phyloP scores from a whole-genome alignment of 192 early-diverging fungal genomes.

The Fimicolochytrium jonesii region DNA sequence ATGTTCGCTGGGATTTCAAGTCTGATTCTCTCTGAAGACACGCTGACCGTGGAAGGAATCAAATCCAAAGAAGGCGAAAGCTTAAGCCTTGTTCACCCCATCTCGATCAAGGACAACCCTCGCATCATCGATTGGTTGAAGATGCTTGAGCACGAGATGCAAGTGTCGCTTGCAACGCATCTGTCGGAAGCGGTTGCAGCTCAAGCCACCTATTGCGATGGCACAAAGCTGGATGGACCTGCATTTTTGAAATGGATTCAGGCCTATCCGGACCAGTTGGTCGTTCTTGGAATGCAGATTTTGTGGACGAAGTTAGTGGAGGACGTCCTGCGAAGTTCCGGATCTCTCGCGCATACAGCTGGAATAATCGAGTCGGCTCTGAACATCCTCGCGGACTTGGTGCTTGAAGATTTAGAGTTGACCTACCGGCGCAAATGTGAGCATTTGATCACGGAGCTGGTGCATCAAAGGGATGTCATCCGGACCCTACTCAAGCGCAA shows the following conservation, averaged over 20 bases:
- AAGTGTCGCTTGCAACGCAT: conserved; percentile 72
- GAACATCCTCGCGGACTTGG: conserved; percentile 86
- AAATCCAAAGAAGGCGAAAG: conserved; percentile 90
- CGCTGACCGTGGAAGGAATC: conserved; percentile 66
- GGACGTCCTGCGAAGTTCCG: conserved; percentile 47
- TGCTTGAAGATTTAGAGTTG: conserved; percentile 77
- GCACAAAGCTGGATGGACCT: conserved; percentile 43
- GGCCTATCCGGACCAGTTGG: conserved; percentile 86
- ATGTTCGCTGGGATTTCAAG: conserved; percentile 97
- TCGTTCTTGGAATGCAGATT: conserved; percentile 85
- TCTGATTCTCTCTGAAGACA: conserved; percentile 82
- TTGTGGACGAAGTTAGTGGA: conserved; percentile 91
- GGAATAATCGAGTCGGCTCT: conserved; percentile 66
- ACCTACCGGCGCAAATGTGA: conserved; percentile 93
- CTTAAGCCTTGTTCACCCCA: conserved; percentile 70
- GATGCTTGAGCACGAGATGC: conserved; percentile 90
- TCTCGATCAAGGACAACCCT: conserved; percentile 78
- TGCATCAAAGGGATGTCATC: conserved; percentile 95
- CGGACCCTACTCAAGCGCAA: conserved; percentile 56
- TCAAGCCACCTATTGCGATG: conserved; percentile 59
- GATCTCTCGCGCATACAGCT: conserved; percentile 55
- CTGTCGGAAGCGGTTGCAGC: conserved; percentile 68
- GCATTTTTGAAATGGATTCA: conserved; percentile 81
- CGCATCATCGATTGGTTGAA: conserved; percentile 98
- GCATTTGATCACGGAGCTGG: conserved; percentile 96